Evolutionary conservation across 2,329 filamentous ascomycete species (phyloP).

Genomic region (Penicillium sp.): DNA sequence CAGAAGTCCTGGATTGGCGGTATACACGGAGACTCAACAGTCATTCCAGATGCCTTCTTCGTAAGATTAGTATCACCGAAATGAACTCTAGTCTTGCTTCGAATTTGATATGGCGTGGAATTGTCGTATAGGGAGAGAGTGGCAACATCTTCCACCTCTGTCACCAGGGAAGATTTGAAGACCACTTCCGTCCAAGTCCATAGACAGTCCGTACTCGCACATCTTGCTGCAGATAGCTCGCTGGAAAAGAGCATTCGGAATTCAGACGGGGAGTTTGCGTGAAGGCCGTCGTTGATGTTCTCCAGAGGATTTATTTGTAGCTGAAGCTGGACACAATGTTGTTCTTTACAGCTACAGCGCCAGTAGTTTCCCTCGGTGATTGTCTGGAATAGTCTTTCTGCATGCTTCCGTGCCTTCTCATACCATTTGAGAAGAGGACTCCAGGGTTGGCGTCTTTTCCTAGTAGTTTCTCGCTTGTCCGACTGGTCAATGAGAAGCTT

Average conservation of each 20-base stretch:
- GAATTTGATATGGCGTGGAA: not conserved
- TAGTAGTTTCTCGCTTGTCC: not conserved
- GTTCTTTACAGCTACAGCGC: not conserved
- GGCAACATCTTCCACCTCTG: not conserved
- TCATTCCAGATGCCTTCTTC: not conserved
- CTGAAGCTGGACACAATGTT: slow-evolving; percentile 1
- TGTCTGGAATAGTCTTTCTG: not conserved
- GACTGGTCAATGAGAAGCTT: slow-evolving; percentile 18
- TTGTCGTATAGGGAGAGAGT: not conserved
- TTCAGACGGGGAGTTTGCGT: not conserved
- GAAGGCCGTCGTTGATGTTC: not conserved
- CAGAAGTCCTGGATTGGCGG: not conserved
- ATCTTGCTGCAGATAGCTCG: not conserved
- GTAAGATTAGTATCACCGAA: not conserved
- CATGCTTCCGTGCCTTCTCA: not conserved
- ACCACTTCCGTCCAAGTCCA: slow-evolving; percentile 1
- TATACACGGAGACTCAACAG: not conserved
- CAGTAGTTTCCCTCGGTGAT: slow-evolving; percentile 1
- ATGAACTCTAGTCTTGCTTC: not conserved
- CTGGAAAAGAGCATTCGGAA: slow-evolving; percentile 8
- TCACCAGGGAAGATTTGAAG: not conserved
- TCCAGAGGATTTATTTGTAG: slow-evolving; percentile 3
- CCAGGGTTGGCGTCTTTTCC: slow-evolving; percentile 1
- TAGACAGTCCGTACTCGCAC: not conserved
- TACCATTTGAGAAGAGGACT: slow-evolving; percentile 1